Percentiles rank a stretch among this genome's conserved stretches.
These are phyloP conservation scores for Phytopythium litorale DNA, from an alignment of 352 stramenopile genomes.

Conservation along the genomic window DNA sequence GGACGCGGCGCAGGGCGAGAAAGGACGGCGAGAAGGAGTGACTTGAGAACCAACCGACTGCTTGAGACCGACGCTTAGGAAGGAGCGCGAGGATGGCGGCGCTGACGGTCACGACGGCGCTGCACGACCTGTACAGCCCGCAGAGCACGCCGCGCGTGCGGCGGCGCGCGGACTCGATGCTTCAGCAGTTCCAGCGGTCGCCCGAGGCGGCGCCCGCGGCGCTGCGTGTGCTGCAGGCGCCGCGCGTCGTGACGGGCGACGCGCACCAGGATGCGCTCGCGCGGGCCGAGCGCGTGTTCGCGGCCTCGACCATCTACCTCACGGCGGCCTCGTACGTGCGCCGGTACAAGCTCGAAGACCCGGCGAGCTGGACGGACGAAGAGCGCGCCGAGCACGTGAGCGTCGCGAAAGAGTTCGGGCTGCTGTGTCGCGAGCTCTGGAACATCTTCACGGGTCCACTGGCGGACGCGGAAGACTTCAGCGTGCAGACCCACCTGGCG, in stretches of 20 bases:
- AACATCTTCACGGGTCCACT: conserved; percentile 65
- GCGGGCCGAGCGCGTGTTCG: conserved; percentile 57
- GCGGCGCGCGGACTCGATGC: conserved; percentile 63
- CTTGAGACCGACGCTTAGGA: background rate
- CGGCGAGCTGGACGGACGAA: conserved; percentile 35
- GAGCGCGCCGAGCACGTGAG: conserved; percentile 51
- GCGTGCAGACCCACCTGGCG: conserved; percentile 66
- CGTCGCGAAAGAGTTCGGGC: conserved; percentile 54
- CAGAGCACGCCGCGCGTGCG: conserved; percentile 61
- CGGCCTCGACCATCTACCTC: conserved; percentile 71
- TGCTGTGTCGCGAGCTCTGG: conserved; percentile 72
- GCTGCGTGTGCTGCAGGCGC: conserved; percentile 48
- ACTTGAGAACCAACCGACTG: background rate
- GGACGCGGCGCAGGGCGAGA: background rate
- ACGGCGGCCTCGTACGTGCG: conserved; percentile 59
- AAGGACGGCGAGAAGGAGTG: conserved; percentile 1
- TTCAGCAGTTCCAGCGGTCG: conserved; percentile 74
- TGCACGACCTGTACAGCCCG: conserved; percentile 73
- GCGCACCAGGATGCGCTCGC: conserved; percentile 24
- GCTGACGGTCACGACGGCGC: conserved; percentile 40
- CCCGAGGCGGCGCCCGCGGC: conserved; percentile 55
- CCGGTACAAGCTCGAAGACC: conserved; percentile 72
- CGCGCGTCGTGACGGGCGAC: conserved; percentile 33
- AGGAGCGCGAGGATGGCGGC: conserved; percentile 30
- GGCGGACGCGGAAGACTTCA: conserved; percentile 42